Evolutionary conservation across 345 rosid species (phyloP), one percentile per base, ranked within the genome.

Genomic region (Gynandropsis gynandra): DNA sequence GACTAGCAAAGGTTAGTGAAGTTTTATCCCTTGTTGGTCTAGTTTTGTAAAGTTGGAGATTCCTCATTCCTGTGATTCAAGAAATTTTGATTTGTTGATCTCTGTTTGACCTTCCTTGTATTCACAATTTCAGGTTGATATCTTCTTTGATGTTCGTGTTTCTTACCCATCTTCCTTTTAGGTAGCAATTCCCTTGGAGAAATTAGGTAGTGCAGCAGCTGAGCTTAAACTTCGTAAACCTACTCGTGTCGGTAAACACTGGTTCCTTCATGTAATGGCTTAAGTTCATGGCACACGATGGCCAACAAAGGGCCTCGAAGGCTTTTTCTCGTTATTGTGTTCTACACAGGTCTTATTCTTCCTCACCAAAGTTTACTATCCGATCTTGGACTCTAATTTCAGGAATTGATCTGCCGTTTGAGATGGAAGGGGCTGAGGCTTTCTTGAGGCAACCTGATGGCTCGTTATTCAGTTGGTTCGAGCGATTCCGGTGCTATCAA

Each of bases 341-440:
- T 38, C 47, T 3, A 29, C 52, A 29, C 39, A 43, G 18, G 37
- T 33, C 47, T 35, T 42, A 16, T 9, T 16, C 7, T 21, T 24
- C 29, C 29, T 2, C 29, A 24, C 4, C 29, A 24, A 24, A 5
- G 29, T 24, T 24, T 24, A 24, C 29, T 24, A 37, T 10, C 41
- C 24, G 12, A 13, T 59, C 54, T 37, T 34, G 51, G 10, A 41
- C 16, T 21, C 44, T 52, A 52, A 49, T 51, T 50, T 69, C 80
- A 90, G 96, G 96, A 53, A 74, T 90, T 83, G 96, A 87, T 73
- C 77, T 90, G 15, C 95, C 79, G 34, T 90, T 90, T 73, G 87
- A 80, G 69, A 78, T 80, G 92, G 89, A 79, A 58, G 85, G 83
- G 37, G 71, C 72, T 7, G 58, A 83, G 50, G 98, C 92, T 45